A percentile compares a stretch with the other conserved stretches of the same genome.
Conservation (phyloP, 768 basidiomycete species). For the Gloeophyllum trabeum region DNA sequence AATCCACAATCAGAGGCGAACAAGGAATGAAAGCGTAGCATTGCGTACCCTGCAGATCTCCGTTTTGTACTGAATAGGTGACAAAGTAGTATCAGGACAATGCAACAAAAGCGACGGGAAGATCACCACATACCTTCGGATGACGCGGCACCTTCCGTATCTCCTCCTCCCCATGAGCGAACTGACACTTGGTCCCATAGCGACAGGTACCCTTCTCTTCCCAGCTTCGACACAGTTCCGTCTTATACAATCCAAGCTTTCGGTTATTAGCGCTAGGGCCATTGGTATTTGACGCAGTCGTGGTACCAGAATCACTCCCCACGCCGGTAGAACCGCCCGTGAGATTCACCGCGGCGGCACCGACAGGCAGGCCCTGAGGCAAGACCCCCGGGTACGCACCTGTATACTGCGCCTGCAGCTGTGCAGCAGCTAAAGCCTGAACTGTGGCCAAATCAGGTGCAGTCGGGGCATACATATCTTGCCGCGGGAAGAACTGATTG, state of each 20-base stretch:
- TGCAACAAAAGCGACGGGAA: not conserved
- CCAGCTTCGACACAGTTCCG: conserved; percentile 84
- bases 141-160: conserved; percentile 76
- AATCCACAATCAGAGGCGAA: conserved; percentile 8
- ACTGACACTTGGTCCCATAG: conserved; percentile 85
- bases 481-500: conserved; percentile 57
- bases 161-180: conserved; percentile 88
- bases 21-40: not conserved
- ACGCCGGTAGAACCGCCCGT: conserved; percentile 21
- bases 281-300: too few species aligned
- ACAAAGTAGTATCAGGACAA: not conserved
- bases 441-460: conserved; percentile 37
- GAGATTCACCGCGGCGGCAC: conserved; percentile 5
- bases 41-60: conserved; percentile 78
- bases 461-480: conserved; percentile 38
- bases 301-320: too few species aligned
- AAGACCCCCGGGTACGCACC: conserved; percentile 34
- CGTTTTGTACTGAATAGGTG: conserved; percentile 65
- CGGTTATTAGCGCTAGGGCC: conserved; percentile 89
- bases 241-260: conserved; percentile 86
- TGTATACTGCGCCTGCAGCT: conserved; percentile 43
- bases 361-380: conserved; percentile 6
- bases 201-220: conserved; percentile 84
- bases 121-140: conserved; percentile 73
- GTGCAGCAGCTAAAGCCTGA: conserved; percentile 41